phyloP scores from a whole-genome alignment of 2,329 filamentous ascomycete genomes.

The Sphaceloma murrayae region DNA sequence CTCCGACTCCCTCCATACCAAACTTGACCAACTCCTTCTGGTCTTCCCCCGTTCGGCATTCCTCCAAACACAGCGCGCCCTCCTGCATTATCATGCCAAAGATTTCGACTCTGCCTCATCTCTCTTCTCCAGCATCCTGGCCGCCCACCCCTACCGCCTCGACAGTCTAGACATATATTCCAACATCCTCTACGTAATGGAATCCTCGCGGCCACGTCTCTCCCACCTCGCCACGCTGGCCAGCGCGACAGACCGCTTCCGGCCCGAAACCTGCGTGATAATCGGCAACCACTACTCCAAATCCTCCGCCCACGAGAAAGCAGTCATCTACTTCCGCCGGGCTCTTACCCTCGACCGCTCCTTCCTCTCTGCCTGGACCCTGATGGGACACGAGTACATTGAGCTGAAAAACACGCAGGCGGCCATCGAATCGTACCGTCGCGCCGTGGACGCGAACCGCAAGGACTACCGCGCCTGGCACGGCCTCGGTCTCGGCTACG shows the following conservation, averaged over 20 bases:
- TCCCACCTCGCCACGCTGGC: conserved; percentile 89
- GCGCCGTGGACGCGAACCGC: conserved; percentile 89
- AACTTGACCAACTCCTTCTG: conserved; percentile 64
- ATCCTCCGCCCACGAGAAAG: conserved; percentile 91
- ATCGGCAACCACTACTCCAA: conserved; percentile 96
- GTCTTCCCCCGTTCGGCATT: conserved; percentile 88
- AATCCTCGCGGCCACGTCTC: conserved; percentile 66
- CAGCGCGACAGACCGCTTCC: conserved; percentile 85
- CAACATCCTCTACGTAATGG: conserved; percentile 93
- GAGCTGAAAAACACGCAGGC: conserved; percentile 98
- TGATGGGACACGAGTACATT: conserved; percentile 98
- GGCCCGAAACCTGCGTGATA: conserved; percentile 92
- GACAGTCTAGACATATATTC: conserved; percentile 94
- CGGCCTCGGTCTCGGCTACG: conserved; percentile 90
- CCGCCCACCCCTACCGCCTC: conserved; percentile 58
- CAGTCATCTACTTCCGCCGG: conserved; percentile 92
- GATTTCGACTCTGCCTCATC: conserved; percentile 56
- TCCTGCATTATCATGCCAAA: conserved; percentile 85
- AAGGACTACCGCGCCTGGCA: conserved; percentile 98
- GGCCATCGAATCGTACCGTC: conserved; percentile 90
- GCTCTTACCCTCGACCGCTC: conserved; percentile 81
- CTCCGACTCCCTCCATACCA: conserved; percentile 61
- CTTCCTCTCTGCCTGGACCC: conserved; percentile 90
- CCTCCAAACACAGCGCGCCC: conserved; percentile 76
- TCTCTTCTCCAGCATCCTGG: conserved; percentile 60